Base-by-base conservation (phyloP, 305 asterid genomes). In the Rubia peregrina region DNA sequence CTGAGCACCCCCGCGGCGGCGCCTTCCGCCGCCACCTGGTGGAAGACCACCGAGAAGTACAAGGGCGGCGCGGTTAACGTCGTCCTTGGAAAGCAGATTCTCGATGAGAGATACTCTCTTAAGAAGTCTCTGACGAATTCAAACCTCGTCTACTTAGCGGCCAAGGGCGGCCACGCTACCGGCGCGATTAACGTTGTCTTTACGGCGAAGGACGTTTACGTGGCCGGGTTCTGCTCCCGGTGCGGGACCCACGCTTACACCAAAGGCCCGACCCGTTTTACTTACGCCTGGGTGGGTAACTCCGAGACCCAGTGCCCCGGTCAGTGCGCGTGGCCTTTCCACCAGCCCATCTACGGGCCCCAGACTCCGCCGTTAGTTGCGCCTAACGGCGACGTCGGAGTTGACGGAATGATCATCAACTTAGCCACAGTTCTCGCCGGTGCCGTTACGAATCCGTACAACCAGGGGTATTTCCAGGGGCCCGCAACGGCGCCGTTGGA, bases 231-330 rank as follows among this genome's bases (percentile, higher is more conserved):
- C 62, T 89, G 98, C 22, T 83, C 68, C 60, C 72, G 90, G 66
- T 93, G 98, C 71, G 98, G 97, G 5, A 80, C 85, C 61, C 98
- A 93, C 82, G 97, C 95, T 0, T 81, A 92, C 3, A 86, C 87
- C 14, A 86, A 85, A 0, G 92, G 91, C 0, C n/a, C 82, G 69
- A 43, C 79, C 17, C 90, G 95, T 7, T 85, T 85, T 26, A 85
- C 89, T 0, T 89, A 87, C 75, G 98, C 96, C 0, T 93, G 98
- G 98, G 96, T 93, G 0, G 98, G 98, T 0, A 87, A 92, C 87
- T 78, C 98, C 71, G 98, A 77, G 76, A 81, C 79, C 0, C 91
- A 87, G 80, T 92, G 97, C 59, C 87, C 98, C 0, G 98, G 98
- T 0, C 87, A 82, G 83, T 92, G 98, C 74, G 98, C 98, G 2